These are phyloP conservation scores for Termitomyces eurrhizus DNA, from an alignment of 768 basidiomycete genomes.

Conservation along the genomic window DNA sequence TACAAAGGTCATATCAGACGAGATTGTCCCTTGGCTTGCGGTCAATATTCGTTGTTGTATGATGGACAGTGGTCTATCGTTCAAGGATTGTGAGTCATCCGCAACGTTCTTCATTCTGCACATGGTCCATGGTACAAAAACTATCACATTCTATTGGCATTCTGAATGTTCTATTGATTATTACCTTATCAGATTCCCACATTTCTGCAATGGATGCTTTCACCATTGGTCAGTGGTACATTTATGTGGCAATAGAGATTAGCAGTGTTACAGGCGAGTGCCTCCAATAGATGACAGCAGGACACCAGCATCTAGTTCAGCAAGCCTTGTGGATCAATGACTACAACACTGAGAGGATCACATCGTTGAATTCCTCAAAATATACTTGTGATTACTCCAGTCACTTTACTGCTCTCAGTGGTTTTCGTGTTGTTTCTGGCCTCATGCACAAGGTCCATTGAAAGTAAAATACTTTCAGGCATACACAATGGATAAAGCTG, in stretches of 20 bases:
- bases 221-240: constrained; percentile 14
- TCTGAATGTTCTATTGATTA: neutral
- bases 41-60: constrained; percentile 15
- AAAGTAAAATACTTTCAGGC: constrained; percentile 13
- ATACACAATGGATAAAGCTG: constrained; percentile 17
- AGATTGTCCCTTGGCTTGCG: constrained; percentile 8
- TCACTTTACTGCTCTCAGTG: constrained; percentile 12
- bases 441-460: constrained; percentile 6
- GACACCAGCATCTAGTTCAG: constrained; percentile 3
- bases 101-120: constrained; percentile 22
- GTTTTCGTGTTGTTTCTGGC: constrained; percentile 12
- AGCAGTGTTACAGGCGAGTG: constrained; percentile 1
- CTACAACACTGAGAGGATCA: neutral
- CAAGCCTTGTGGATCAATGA: neutral
- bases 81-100: constrained; percentile 14
- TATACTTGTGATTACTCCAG: constrained; percentile 14
- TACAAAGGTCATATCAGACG: constrained; percentile 15
- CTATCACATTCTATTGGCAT: constrained; percentile 12
- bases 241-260: constrained; percentile 22
- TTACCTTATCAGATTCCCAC: neutral
- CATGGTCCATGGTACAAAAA: constrained; percentile 25
- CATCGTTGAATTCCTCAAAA: neutral
- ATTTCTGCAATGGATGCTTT: neutral
- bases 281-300: constrained; percentile 13
- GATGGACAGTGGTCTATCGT: constrained; percentile 4